Conservation (phyloP, 495 filamentous ascomycete species). For the Podospora australis region DNA sequence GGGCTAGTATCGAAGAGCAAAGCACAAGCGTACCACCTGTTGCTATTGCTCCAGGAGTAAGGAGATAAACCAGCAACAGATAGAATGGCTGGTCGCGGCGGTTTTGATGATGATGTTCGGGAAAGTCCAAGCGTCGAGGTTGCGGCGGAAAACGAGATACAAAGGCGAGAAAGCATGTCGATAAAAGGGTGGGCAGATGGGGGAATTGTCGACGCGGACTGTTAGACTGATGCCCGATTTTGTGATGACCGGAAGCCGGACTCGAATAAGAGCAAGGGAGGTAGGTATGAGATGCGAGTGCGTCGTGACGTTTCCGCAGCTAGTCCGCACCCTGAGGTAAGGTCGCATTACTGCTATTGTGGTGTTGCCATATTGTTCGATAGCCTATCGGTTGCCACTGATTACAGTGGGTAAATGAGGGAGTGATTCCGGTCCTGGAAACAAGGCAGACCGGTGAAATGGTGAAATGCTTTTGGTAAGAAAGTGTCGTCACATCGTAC, state of each 20-base stretch:
- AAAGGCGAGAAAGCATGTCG: conserved; percentile 4
- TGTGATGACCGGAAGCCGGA: too few relatives aligned
- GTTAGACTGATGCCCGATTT: too few relatives aligned
- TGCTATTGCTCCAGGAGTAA: too few relatives aligned
- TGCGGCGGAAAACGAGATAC: conserved; percentile 8
- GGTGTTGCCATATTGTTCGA: too few relatives aligned
- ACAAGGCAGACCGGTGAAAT: conserved; percentile 29
- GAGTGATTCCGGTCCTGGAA: conserved; percentile 28
- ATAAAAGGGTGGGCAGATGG: too few relatives aligned
- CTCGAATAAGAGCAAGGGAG: too few relatives aligned
- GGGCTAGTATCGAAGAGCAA: not conserved
- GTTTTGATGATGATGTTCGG: conserved; percentile 9
- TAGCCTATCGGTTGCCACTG: conserved; percentile 8
- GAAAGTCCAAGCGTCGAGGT: conserved; percentile 10
- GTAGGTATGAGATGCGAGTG: too few relatives aligned
- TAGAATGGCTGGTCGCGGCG: conserved; percentile 12
- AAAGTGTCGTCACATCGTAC: conserved; percentile 41
- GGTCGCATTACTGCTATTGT: too few relatives aligned
- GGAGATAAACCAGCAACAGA: too few relatives aligned
- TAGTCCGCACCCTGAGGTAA: too few relatives aligned
- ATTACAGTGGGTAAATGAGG: conserved; percentile 25
- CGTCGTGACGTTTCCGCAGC: too few relatives aligned
- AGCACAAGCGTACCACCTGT: not conserved
- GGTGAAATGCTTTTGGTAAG: conserved; percentile 37
- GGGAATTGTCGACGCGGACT: too few relatives aligned